These are phyloP conservation scores for Scheffersomyces insectosa DNA, from an alignment of 1,139 yeast genomes.

Conservation along the genomic window DNA sequence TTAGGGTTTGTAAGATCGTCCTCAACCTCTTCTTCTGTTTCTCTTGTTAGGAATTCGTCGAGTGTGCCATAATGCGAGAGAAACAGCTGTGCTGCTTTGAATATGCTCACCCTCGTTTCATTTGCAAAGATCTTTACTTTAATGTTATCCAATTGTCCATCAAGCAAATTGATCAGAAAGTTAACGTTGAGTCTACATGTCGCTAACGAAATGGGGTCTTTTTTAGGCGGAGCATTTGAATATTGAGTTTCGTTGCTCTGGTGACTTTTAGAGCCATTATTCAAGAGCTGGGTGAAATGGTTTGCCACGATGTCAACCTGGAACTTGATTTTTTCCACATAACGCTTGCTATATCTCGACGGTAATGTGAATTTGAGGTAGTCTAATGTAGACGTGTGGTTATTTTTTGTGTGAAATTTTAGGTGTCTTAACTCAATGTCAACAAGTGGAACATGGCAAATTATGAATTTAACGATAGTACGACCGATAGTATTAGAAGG, in stretches of 20 bases:
- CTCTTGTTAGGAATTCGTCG: not conserved
- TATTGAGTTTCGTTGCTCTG: not conserved
- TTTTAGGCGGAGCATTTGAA: conserved; percentile 3
- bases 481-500: conserved; percentile 18
- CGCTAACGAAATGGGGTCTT: conserved; percentile 18
- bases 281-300: conserved; percentile 4
- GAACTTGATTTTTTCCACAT: conserved; percentile 20
- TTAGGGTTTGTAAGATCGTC: conserved; percentile 1
- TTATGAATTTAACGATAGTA: conserved; percentile 12
- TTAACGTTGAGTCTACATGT: conserved; percentile 24
- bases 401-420: conserved; percentile 8
- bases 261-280: not conserved
- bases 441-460: conserved; percentile 26
- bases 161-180: conserved; percentile 17
- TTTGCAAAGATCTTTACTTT: conserved; percentile 25
- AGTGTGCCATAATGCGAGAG: too few species aligned
- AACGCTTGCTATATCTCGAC: conserved; percentile 24
- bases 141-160: conserved; percentile 23
- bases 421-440: conserved; percentile 31
- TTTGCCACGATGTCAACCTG: conserved; percentile 16
- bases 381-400: conserved; percentile 19
- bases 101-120: conserved; percentile 12
- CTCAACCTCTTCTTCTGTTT: not conserved
- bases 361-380: conserved; percentile 21
- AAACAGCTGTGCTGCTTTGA: not conserved